A percentile compares a stretch with the other conserved stretches of the same genome.
Evolutionary conservation across 306 rosid genomes (phyloP).

Genomic region (Cajanus cajan): DNA sequence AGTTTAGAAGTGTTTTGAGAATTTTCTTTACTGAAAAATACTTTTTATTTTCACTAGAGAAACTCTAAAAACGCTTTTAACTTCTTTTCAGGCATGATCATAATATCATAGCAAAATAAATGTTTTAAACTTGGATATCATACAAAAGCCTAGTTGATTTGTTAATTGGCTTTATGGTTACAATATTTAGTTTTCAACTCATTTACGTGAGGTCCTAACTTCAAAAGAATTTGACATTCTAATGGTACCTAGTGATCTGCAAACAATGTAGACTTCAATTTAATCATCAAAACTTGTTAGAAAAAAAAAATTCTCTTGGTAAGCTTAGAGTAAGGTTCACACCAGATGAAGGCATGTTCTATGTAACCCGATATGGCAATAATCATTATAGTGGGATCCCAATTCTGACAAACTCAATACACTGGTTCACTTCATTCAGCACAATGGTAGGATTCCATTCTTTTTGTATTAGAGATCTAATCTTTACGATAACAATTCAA

Average conservation of each 20-base stretch:
- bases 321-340: too few species aligned
- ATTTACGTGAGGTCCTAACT: not conserved
- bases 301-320: too few species aligned
- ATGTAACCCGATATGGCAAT: too few species aligned
- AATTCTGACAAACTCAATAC: not conserved
- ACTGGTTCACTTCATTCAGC: not conserved
- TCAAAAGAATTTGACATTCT: slow-evolving; percentile 19
- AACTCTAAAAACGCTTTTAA: too few species aligned
- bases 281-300: too few species aligned
- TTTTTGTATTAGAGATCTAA: too few species aligned
- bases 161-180: not conserved
- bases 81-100: too few species aligned
- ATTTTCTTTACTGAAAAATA: too few species aligned
- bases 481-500: not conserved
- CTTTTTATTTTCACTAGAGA: too few species aligned
- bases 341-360: too few species aligned
- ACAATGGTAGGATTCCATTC: not conserved
- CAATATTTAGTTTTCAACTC: not conserved
- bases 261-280: not conserved
- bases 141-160: not conserved
- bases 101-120: not conserved
- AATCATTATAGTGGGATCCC: too few species aligned
- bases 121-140: not conserved
- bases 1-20: too few species aligned
- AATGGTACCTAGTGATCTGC: slow-evolving; percentile 51